phyloP scores from a whole-genome alignment of 1,284 basidiomycete genomes.

The Sanghuangporus sanghuang region DNA sequence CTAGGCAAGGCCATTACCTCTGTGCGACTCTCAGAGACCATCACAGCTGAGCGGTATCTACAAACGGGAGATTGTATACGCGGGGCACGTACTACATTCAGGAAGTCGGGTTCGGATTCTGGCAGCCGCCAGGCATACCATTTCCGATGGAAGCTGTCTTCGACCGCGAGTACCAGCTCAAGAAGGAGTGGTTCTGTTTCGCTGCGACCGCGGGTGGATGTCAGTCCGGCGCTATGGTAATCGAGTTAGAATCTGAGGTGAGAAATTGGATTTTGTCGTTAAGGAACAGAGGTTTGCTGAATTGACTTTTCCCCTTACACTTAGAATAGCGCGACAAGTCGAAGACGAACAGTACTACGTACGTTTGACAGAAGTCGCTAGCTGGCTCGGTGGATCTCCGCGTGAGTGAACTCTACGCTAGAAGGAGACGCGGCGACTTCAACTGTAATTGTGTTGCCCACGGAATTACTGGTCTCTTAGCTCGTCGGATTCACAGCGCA shows the following conservation, averaged over 20 bases:
- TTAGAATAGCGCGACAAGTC: too few species aligned
- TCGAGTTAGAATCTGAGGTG: conserved; percentile 52
- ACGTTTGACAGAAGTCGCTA: too few species aligned
- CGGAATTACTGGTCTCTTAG: too few species aligned
- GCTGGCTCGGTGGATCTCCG: too few species aligned
- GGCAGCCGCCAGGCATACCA: conserved; percentile 36
- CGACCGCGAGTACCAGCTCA: conserved; percentile 43
- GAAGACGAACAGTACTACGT: too few species aligned
- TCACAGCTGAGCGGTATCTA: conserved; percentile 81
- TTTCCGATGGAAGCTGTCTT: conserved; percentile 70
- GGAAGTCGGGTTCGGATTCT: conserved; percentile 76
- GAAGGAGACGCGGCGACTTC: too few species aligned
- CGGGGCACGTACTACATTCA: conserved; percentile 81
- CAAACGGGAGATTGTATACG: conserved; percentile 69
- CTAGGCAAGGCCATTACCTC: conserved; percentile 76
- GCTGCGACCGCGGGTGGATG: conserved; percentile 76
- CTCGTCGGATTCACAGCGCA: too few species aligned
- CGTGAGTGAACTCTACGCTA: too few species aligned
- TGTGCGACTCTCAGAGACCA: conserved; percentile 86
- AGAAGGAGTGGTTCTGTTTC: conserved; percentile 67
- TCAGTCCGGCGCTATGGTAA: conserved; percentile 84
- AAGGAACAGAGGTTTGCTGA: too few species aligned
- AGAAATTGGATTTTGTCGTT: background rate
- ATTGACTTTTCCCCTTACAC: too few species aligned
- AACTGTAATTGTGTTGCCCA: too few species aligned